Evolutionary conservation across 164 flowering plant species (phyloP), one percentile per base, ranked within the genome.

Genomic region (Cinnamomum chago): DNA sequence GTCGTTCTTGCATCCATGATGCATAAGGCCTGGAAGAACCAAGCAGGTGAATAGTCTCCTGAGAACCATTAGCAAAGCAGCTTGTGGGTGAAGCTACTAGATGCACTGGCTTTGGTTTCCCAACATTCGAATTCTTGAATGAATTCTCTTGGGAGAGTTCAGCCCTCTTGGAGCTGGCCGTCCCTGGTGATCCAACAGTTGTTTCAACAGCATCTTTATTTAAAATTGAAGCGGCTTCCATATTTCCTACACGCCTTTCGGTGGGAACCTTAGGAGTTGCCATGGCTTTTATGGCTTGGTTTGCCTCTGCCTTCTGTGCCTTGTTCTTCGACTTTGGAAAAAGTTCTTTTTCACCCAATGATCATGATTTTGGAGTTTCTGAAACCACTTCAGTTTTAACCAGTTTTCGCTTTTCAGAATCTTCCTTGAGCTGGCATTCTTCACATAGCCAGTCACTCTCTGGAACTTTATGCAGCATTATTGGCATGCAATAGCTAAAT

Each of bases 401-500:
- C 79, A 76, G 85, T 71, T 79, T 86, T 62, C 81, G 82, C 20
- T 76, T 85, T 72, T 82, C 85, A 70, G 70, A 70, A 71, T 84
- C 91, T 76, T 85, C 93, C 71, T 82, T 83, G 33, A 79, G 64
- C 81, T 85, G 81, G 84, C 99, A 95, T 77, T 88, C 98, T 83
- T 95, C 99, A 82, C 99, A 95, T 70, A 92, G 76, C 78, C 78
- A 76, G 23, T 71, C 70, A 50, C 74, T 74, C 33, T 76, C 75
- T 30, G 78, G 78, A 64, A 93, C 88, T 77, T 88, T 86, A 60
- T 83, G 83, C 86, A 89, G 78, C 95, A 80, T 92, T 78, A 82
- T 85, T 71, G 81, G 84, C 99, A 95, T 95, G 84, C 99, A 95
- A 79, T 95, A 95, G 73, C 99, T 95, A 80, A 75, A 73, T 9